A percentile compares a stretch with the other conserved stretches of the same genome.
These are phyloP conservation scores for Phoma sp. DNA, from an alignment of 2,329 filamentous ascomycete genomes.

Conservation along the genomic window DNA sequence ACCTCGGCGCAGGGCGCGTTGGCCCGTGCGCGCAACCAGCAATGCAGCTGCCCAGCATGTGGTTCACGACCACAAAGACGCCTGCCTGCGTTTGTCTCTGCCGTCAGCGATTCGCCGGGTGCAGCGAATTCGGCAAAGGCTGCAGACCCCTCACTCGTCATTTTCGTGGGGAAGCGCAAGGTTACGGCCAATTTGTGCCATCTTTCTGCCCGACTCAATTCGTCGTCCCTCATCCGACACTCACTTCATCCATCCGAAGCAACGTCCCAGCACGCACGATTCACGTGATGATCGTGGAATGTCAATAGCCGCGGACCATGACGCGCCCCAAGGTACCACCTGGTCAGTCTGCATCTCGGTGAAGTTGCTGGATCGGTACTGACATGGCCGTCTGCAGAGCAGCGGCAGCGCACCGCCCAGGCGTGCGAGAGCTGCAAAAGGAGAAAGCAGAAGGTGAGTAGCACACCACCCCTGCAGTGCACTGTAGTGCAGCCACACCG, in stretches of 20 bases:
- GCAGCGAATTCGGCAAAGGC: slow-evolving; percentile 8
- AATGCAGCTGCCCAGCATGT: slow-evolving; percentile 1
- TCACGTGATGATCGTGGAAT: slow-evolving; percentile 34
- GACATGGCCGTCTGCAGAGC: slow-evolving; percentile 64
- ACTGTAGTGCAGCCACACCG: slow-evolving; percentile 2
- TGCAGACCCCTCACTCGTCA: slow-evolving; percentile 18
- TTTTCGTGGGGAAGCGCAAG: slow-evolving; percentile 17
- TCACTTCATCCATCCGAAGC: slow-evolving; percentile 38
- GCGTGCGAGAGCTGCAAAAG: slow-evolving; percentile 72
- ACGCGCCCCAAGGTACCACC: slow-evolving; percentile 47
- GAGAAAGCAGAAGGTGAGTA: slow-evolving; percentile 71
- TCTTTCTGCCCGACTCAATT: slow-evolving; percentile 19
- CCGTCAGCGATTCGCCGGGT: slow-evolving; percentile 16
- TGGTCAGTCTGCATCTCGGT: slow-evolving; percentile 29
- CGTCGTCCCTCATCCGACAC: slow-evolving; percentile 41
- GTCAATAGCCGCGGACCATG: slow-evolving; percentile 28
- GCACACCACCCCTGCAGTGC: slow-evolving; percentile 2
- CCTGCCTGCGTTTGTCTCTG: slow-evolving; percentile 12
- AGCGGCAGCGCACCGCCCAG: slow-evolving; percentile 68
- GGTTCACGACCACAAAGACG: slow-evolving; percentile 17
- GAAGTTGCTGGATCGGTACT: slow-evolving; percentile 21
- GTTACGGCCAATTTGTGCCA: slow-evolving; percentile 17
- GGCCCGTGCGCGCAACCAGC: slow-evolving; percentile 7
- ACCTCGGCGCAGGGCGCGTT: slow-evolving; percentile 5
- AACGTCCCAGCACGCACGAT: slow-evolving; percentile 20